phyloP scores from a whole-genome alignment of 257 asterid species.

The Cinchona pubescens region DNA sequence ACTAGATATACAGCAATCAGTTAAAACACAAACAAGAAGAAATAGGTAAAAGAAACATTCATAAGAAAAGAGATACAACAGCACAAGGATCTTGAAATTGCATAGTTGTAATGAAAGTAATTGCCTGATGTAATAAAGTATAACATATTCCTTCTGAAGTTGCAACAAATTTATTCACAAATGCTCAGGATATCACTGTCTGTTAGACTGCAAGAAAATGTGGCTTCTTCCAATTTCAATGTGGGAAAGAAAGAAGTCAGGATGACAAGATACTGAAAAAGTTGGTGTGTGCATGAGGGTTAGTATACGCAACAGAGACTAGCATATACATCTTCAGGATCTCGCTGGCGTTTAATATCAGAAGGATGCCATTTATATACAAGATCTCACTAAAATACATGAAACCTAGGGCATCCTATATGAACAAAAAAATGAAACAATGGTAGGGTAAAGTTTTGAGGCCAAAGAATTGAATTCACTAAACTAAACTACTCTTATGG shows the following conservation, averaged over 20 bases:
- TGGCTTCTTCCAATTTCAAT: not conserved
- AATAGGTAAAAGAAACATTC: not conserved
- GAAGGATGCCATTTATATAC: slow-evolving; percentile 42
- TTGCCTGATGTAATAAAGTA: not conserved
- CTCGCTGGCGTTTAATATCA: slow-evolving; percentile 7
- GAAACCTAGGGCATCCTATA: slow-evolving; percentile 44
- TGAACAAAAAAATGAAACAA: slow-evolving; percentile 42
- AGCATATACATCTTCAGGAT: not conserved
- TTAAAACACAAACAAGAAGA: not conserved
- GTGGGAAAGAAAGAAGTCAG: not conserved
- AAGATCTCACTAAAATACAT: slow-evolving; percentile 29
- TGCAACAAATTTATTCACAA: slow-evolving; percentile 3
- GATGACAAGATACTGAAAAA: not conserved
- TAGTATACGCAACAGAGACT: not conserved
- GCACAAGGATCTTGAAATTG: not conserved
- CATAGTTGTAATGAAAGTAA: not conserved
- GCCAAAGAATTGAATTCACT: slow-evolving; percentile 17
- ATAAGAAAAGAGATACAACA: not conserved
- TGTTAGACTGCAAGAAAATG: slow-evolving; percentile 8
- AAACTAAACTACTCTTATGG: slow-evolving; percentile 21
- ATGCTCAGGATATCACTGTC: not conserved
- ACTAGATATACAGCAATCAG: not conserved
- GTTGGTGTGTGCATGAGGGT: too few relatives aligned
- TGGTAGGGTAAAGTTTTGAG: slow-evolving; percentile 18
- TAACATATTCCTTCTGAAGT: not conserved